phyloP scores from a whole-genome alignment of 768 basidiomycete species.

The Pisolithus albus region DNA sequence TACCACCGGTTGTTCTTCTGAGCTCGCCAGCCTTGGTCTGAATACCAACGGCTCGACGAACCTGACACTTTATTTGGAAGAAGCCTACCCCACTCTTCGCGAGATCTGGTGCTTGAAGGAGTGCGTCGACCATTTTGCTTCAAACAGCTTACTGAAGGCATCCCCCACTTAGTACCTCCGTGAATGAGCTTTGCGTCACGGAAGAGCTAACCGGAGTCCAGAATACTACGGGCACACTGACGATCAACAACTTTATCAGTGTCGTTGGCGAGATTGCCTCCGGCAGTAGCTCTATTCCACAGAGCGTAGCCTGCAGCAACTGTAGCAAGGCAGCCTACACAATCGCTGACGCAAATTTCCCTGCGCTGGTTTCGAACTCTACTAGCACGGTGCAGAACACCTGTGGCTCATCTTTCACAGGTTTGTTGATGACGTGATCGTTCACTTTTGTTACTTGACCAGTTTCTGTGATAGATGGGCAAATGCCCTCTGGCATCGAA shows the following conservation, averaged over 20 bases:
- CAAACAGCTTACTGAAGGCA: neutral
- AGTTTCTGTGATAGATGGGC: conserved; percentile 20
- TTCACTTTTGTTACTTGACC: neutral
- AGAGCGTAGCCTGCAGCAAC: conserved; percentile 45
- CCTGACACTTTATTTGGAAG: conserved; percentile 38
- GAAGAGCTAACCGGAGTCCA: conserved; percentile 52
- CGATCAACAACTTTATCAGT: conserved; percentile 12
- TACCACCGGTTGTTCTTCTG: conserved; percentile 43
- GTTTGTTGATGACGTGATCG: conserved; percentile 27
- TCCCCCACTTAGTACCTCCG: conserved; percentile 22
- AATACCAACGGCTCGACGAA: conserved; percentile 8
- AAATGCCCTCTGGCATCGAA: conserved; percentile 22
- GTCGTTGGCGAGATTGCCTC: conserved; percentile 6
- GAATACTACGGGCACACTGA: conserved; percentile 17
- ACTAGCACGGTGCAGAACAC: conserved; percentile 23
- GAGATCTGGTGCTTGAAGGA: conserved; percentile 56
- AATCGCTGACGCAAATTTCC: conserved; percentile 30
- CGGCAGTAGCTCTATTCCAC: conserved; percentile 14
- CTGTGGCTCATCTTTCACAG: conserved; percentile 49
- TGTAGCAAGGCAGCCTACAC: conserved; percentile 50
- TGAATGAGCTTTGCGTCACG: conserved; percentile 47
- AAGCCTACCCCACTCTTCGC: conserved; percentile 50
- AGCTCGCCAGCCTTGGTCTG: conserved; percentile 27
- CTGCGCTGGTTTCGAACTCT: conserved; percentile 25
- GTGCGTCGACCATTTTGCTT: conserved; percentile 34